These are phyloP conservation scores for Pyricularia sp. DNA, from an alignment of 2,329 filamentous ascomycete species.

Conservation along the genomic window DNA sequence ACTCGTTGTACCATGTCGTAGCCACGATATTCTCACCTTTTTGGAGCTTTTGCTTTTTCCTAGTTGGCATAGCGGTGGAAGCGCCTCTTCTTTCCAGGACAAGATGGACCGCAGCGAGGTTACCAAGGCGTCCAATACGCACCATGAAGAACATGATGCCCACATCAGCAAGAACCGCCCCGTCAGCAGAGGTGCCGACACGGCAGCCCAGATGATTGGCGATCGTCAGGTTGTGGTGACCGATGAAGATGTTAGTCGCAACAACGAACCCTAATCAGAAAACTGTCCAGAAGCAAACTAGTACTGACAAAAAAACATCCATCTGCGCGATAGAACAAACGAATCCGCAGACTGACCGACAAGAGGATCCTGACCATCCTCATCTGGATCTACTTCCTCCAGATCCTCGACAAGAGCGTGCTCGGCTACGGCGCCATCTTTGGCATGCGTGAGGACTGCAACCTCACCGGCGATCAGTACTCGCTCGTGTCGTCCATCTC, in stretches of 20 bases:
- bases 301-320: neutral
- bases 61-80: neutral
- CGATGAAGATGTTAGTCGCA: neutral
- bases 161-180: neutral
- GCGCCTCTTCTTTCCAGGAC: neutral
- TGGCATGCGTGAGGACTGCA: conserved; percentile 37
- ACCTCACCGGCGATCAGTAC: conserved; percentile 44
- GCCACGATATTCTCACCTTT: neutral
- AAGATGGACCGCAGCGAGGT: neutral
- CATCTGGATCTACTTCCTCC: conserved; percentile 50
- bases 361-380: conserved; percentile 44
- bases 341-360: conserved; percentile 54
- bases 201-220: conserved; percentile 1
- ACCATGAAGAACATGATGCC: neutral
- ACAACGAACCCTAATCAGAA: neutral
- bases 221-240: neutral
- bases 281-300: neutral
- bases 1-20: neutral
- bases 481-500: conserved; percentile 47
- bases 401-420: conserved; percentile 49
- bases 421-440: conserved; percentile 50
- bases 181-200: neutral
- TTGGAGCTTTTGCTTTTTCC: neutral
- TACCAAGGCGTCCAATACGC: neutral
- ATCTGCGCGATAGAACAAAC: conserved; percentile 30